Conservation (phyloP, 768 basidiomycete genomes). For the Russula emetica region DNA sequence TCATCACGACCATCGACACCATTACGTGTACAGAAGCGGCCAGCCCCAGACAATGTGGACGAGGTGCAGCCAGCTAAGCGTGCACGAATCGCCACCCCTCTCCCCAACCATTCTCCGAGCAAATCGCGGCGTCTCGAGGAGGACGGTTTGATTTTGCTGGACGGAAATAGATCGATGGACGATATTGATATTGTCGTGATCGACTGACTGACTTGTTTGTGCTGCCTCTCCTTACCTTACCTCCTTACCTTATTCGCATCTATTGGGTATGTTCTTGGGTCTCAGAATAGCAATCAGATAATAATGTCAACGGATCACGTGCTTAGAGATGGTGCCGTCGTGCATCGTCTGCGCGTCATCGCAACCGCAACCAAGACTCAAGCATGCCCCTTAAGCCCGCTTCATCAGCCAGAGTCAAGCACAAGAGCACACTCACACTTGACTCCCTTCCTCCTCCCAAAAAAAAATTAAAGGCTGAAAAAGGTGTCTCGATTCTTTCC, state of each 20-base stretch:
- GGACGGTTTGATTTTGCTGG: slow-evolving; percentile 69
- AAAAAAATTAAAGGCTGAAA: slow-evolving; percentile 19
- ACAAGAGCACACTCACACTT: slow-evolving; percentile 26
- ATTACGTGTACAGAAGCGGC: slow-evolving; percentile 50
- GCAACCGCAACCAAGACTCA: neutral
- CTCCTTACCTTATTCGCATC: slow-evolving; percentile 20
- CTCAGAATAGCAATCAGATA: neutral
- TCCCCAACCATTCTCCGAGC: slow-evolving; percentile 46
- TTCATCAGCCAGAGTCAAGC: slow-evolving; percentile 6
- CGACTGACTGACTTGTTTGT: slow-evolving; percentile 38
- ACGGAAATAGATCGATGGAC: slow-evolving; percentile 49
- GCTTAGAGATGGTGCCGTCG: neutral
- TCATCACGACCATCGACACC: slow-evolving; percentile 42
- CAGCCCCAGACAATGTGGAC: slow-evolving; percentile 53
- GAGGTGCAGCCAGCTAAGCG: slow-evolving; percentile 58
- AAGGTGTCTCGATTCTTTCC: slow-evolving; percentile 13
- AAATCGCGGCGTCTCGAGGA: slow-evolving; percentile 65
- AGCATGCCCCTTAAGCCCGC: slow-evolving; percentile 14
- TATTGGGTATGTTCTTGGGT: slow-evolving; percentile 13
- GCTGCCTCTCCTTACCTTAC: no score
- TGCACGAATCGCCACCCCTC: slow-evolving; percentile 34
- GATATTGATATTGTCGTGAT: slow-evolving; percentile 54
- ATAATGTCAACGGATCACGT: slow-evolving; percentile 3
- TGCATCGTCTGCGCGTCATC: neutral
- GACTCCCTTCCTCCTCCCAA: slow-evolving; percentile 22